These are phyloP conservation scores for Haplosporangium sp. DNA, from an alignment of 371 early-diverging fungal species.

Conservation along the genomic window DNA sequence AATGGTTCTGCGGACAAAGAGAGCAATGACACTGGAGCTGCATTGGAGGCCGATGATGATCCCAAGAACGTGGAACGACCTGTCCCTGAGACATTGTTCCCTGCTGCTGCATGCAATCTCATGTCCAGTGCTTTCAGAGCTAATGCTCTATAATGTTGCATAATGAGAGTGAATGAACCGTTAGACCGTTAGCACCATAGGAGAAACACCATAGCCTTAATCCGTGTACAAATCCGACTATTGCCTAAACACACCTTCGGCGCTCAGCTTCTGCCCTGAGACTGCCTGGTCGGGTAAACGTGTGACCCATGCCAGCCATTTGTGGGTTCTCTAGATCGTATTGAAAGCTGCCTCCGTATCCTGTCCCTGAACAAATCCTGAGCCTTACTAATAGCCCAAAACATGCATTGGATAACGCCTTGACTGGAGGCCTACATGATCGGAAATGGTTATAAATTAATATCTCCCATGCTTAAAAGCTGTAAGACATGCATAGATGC, in stretches of 20 bases:
- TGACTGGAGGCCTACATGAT: conserved; percentile 60
- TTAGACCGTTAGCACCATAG: no score
- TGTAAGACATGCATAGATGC: no score
- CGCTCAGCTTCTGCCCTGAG: conserved; percentile 75
- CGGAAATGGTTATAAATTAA: neutral
- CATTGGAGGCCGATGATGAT: neutral
- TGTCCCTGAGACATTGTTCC: neutral
- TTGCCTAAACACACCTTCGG: conserved; percentile 58
- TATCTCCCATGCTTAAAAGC: no score
- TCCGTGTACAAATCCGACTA: no score
- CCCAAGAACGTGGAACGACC: neutral
- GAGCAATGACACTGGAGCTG: conserved; percentile 2
- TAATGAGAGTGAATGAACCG: neutral
- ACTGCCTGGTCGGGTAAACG: conserved; percentile 63
- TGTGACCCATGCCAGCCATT: conserved; percentile 49
- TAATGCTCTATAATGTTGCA: conserved; percentile 59
- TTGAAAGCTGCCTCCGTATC: conserved; percentile 59
- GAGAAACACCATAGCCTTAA: neutral
- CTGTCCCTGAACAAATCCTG: conserved; percentile 59
- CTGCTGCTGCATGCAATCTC: conserved; percentile 1
- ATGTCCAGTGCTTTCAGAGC: conserved; percentile 72
- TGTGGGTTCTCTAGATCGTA: conserved; percentile 63
- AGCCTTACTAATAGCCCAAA: conserved; percentile 62
- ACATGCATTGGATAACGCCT: conserved; percentile 61
- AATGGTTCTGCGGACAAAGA: conserved; percentile 16